Percentiles rank a stretch among this genome's conserved stretches.
These are phyloP conservation scores for Venturia nashicola DNA, from an alignment of 2,329 filamentous ascomycete species.

Conservation along the genomic window DNA sequence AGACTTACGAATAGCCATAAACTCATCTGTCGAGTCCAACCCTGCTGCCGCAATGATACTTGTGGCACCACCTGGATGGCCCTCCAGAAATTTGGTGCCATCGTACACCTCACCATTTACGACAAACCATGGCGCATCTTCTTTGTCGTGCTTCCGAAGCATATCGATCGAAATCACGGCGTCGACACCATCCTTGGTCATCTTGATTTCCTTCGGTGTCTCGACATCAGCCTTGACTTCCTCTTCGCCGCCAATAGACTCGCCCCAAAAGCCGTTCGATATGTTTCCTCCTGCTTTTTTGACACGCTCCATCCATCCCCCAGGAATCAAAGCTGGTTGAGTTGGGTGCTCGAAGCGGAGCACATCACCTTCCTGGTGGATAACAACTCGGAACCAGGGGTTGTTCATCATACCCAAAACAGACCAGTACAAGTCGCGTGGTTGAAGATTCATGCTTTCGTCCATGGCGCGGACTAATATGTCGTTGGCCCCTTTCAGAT, in stretches of 20 bases:
- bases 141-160: conserved; percentile 52
- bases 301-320: conserved; percentile 88
- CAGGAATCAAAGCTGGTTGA: conserved; percentile 61
- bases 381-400: conserved; percentile 75
- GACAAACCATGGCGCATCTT: conserved; percentile 70
- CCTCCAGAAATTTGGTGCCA: conserved; percentile 66
- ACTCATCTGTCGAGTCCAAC: conserved; percentile 74
- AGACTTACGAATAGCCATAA: conserved; percentile 74
- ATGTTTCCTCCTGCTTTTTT: conserved; percentile 75
- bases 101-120: conserved; percentile 83
- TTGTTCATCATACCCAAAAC: conserved; percentile 98
- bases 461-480: conserved; percentile 83
- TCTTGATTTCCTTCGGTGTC: conserved; percentile 53
- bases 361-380: conserved; percentile 51
- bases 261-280: conserved; percentile 74
- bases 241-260: conserved; percentile 45
- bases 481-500: conserved; percentile 53
- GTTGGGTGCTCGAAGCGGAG: conserved; percentile 83
- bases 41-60: conserved; percentile 77
- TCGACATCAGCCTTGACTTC: conserved; percentile 20
- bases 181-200: conserved; percentile 59
- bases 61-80: conserved; percentile 73
- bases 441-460: conserved; percentile 74
- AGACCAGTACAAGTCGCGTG: conserved; percentile 91
- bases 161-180: conserved; percentile 58